Percentiles rank a stretch among this genome's conserved stretches.
These are phyloP conservation scores for Penicillium silybi DNA, from an alignment of 495 filamentous ascomycete genomes.

Conservation along the genomic window DNA sequence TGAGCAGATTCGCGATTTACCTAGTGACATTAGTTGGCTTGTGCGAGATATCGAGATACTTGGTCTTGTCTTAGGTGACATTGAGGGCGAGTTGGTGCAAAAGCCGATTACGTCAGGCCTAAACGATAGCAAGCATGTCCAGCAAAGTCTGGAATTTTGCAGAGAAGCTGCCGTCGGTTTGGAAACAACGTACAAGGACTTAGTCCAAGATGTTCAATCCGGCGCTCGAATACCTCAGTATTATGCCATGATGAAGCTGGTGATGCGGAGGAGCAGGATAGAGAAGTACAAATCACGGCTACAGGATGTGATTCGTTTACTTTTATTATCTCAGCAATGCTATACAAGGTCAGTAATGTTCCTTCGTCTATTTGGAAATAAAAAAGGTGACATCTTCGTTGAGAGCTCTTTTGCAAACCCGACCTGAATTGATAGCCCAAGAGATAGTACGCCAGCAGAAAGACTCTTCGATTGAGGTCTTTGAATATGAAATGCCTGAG, in stretches of 20 bases:
- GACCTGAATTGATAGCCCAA: neutral
- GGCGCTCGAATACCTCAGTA: neutral
- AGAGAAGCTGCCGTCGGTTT: conserved; percentile 2
- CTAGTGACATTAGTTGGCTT: conserved; percentile 1
- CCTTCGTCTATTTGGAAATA: neutral
- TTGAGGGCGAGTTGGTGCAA: neutral
- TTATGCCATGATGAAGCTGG: conserved; percentile 2
- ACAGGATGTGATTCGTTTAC: neutral
- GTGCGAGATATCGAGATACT: conserved; percentile 1
- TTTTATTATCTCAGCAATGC: conserved; percentile 9
- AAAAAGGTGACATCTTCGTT: neutral
- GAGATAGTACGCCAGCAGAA: neutral
- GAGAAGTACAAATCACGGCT: conserved; percentile 4
- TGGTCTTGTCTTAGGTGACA: neutral
- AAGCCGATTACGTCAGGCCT: neutral
- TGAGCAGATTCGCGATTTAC: conserved; percentile 3
- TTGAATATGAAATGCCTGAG: neutral
- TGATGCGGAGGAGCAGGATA: neutral
- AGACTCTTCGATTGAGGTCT: neutral
- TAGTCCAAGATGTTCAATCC: neutral
- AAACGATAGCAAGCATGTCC: neutral
- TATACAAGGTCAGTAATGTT: conserved; percentile 1
- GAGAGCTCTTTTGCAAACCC: neutral
- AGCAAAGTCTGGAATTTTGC: conserved; percentile 1
- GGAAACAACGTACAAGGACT: neutral